Evolutionary conservation across 148 eudicot genomes (phyloP).

Genomic region (Rhododendron griersonianum): DNA sequence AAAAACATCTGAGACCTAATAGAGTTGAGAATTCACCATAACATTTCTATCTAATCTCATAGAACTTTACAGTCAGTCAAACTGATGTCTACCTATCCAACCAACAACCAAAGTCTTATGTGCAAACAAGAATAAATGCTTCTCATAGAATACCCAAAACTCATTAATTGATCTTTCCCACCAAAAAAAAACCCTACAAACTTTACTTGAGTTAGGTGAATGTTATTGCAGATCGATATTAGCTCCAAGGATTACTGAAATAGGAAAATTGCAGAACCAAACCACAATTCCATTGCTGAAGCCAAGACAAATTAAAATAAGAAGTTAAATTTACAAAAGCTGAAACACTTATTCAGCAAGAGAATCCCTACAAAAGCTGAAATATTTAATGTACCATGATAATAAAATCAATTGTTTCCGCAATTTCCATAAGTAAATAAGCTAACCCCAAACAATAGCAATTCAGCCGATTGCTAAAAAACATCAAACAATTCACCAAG

Average conservation of each 20-base stretch:
- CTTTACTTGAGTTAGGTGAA: neutral
- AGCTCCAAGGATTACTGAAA: neutral
- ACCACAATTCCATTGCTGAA: neutral
- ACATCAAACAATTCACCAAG: neutral
- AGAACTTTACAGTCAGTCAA: neutral
- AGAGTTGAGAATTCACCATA: too few species aligned
- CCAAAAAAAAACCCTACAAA: neutral
- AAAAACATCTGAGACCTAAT: neutral
- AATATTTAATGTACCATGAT: neutral
- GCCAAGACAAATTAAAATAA: neutral
- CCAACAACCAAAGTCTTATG: too few species aligned
- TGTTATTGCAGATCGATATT: neutral
- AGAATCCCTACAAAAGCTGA: too few species aligned
- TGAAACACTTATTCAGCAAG: neutral
- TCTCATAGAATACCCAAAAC: too few species aligned
- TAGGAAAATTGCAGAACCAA: neutral
- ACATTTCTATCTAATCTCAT: too few species aligned
- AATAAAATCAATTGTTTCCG: neutral
- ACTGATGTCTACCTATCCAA: neutral
- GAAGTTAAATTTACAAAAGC: neutral
- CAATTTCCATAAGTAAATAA: constrained; percentile 8
- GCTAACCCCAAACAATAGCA: constrained; percentile 5
- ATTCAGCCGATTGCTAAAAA: neutral
- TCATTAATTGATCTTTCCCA: neutral
- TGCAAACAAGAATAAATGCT: too few species aligned